phyloP scores from a whole-genome alignment of 2,329 filamentous ascomycete species.

The Talaromyces atroroseus region DNA sequence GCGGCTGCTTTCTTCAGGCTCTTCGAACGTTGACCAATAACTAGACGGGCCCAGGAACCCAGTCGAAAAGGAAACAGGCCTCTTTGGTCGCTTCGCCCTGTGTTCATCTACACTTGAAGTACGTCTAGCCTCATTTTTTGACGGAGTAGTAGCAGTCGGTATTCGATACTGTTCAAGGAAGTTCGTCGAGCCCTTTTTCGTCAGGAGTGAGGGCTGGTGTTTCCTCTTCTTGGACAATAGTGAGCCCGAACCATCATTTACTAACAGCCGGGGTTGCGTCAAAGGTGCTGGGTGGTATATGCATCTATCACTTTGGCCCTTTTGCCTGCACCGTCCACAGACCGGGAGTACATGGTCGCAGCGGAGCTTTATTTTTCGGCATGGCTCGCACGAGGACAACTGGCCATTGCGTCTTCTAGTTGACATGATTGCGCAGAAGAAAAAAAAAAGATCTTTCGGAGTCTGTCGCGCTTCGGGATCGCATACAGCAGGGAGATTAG shows the following conservation, averaged over 20 bases:
- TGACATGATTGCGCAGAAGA: background rate
- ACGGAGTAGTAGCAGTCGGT: background rate
- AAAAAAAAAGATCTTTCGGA: background rate
- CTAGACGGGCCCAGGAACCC: conserved; percentile 20
- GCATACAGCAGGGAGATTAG: background rate
- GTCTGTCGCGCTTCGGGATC: background rate
- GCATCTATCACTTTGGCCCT: conserved; percentile 2
- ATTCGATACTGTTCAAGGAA: background rate
- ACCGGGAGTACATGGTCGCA: conserved; percentile 31
- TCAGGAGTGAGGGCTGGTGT: background rate
- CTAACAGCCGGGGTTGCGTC: background rate
- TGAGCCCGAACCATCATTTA: background rate
- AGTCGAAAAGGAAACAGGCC: background rate
- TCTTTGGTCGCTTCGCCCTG: background rate
- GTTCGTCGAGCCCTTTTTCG: background rate
- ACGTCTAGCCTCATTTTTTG: background rate
- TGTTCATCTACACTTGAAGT: background rate
- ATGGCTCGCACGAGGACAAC: conserved; percentile 33
- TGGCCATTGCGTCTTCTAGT: conserved; percentile 25
- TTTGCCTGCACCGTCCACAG: conserved; percentile 15
- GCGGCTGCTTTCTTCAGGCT: conserved; percentile 1
- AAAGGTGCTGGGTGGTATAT: conserved; percentile 7
- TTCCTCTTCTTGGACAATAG: background rate
- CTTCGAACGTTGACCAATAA: conserved; percentile 15
- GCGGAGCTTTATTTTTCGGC: conserved; percentile 32